Evolutionary conservation across 2,329 filamentous ascomycete species (phyloP), one percentile per base, ranked within the genome.

Genomic region (Boeremia exigua): DNA sequence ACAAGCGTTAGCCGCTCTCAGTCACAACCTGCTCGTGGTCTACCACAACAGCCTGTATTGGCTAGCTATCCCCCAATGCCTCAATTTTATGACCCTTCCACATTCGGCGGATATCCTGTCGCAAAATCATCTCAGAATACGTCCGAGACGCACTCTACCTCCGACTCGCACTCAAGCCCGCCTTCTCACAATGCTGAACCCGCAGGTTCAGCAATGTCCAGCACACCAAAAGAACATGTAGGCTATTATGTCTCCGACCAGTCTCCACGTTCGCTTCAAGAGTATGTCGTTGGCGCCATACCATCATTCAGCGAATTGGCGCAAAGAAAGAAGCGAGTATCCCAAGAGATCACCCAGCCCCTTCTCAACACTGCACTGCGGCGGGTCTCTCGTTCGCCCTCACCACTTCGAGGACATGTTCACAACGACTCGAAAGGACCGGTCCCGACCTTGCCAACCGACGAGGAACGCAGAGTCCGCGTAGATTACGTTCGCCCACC

Each of bases 201-300:
- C 8, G 57, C 54, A 2, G 52, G 49, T 17, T 56, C 62, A 12
- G 56, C 65, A 5, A 67, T 75, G 12, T 72, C 70, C 48, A 73
- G 74, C 10, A 74, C 77, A 44, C 78, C 80, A 1, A 81, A 82
- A 61, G 80, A 82, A 56, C 82, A 82, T 60, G 72, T 81, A 11
- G 80, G 80, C 3, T 82, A 82, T 62, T 80, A 78, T 53, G 71
- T 82, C 39, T 76, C 74, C 10, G 78, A 81, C 25, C 78, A 80
- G 40, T 74, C 75, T 43, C 70, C 71, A 28, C 75, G 73, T 7
- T 72, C 76, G 27, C 69, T 79, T 32, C 73, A 73, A 42, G 72
- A 75, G 7, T 76, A 76, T 40, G 63, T 61, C 28, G 73, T 75
- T 14, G 60, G 63, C 17, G 67, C 63, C 32, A 76, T 76, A 44